phyloP scores from a whole-genome alignment of 345 rosid genomes.

The Ricinus communis region DNA sequence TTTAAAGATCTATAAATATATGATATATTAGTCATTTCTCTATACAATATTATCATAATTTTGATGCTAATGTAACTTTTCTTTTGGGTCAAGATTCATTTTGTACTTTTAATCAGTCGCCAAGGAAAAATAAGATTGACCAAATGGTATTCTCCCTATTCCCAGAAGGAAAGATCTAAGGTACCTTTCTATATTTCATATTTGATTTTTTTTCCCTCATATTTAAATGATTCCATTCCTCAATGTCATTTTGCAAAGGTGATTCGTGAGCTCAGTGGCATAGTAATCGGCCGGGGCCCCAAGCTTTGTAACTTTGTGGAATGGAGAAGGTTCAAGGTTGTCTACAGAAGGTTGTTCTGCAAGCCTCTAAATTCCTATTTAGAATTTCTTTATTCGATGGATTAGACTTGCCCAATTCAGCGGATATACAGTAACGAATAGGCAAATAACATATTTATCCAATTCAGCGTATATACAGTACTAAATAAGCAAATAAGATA shows the following conservation, averaged over 20 bases:
- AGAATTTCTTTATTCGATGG: no score
- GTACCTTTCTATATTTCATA: constrained; percentile 22
- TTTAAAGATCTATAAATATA: no score
- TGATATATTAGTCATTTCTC: no score
- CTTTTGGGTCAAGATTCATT: constrained; percentile 46
- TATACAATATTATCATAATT: no score
- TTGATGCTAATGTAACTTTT: no score
- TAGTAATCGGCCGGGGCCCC: constrained; percentile 22
- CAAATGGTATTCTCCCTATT: constrained; percentile 88
- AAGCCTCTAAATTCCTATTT: neutral
- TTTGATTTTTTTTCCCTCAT: neutral
- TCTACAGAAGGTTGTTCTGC: constrained; percentile 21
- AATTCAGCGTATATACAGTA: no score
- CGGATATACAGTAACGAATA: no score
- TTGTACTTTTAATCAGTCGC: constrained; percentile 88
- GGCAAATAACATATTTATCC: no score
- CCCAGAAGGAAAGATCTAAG: constrained; percentile 84
- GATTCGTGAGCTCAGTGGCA: constrained; percentile 25
- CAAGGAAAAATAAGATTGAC: constrained; percentile 96
- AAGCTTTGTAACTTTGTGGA: constrained; percentile 33
- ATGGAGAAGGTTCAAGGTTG: constrained; percentile 34
- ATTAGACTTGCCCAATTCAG: no score
- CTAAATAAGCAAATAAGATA: no score
- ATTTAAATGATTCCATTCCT: neutral
- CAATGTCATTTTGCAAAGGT: constrained; percentile 13